Percentiles rank a stretch among this genome's conserved stretches.
phyloP scores from a whole-genome alignment of 208 protist species.

The Crithidia brevicula region DNA sequence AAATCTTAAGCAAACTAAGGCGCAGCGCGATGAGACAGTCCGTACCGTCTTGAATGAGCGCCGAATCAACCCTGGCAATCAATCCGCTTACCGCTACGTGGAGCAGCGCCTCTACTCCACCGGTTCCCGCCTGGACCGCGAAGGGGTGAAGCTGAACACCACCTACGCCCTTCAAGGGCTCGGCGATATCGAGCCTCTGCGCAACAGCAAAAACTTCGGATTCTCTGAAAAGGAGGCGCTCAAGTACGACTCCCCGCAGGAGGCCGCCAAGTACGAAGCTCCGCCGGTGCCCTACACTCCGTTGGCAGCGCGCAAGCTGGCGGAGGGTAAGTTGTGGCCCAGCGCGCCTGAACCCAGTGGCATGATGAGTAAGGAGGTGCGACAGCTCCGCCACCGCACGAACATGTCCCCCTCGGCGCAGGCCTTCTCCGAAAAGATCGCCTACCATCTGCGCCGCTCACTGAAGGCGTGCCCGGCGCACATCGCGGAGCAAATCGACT shows the following conservation, averaged over 20 bases:
- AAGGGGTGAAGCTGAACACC: conserved; percentile 83
- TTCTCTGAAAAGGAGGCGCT: conserved; percentile 77
- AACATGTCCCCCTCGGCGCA: conserved; percentile 91
- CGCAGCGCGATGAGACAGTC: conserved; percentile 82
- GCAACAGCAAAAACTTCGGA: conserved; percentile 85
- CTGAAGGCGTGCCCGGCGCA: conserved; percentile 84
- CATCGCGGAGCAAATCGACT: conserved; percentile 90
- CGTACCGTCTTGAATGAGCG: conserved; percentile 48
- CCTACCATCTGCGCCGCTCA: conserved; percentile 85
- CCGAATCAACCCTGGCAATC: conserved; percentile 52
- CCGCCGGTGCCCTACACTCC: conserved; percentile 83
- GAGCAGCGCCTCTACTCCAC: conserved; percentile 85
- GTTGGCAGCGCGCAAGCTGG: conserved; percentile 84
- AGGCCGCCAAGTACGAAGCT: conserved; percentile 74
- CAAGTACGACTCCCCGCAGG: conserved; percentile 72
- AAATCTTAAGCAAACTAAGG: conserved; percentile 70
- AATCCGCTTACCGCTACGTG: conserved; percentile 73
- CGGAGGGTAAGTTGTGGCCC: conserved; percentile 87
- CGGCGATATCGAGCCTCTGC: conserved; percentile 85
- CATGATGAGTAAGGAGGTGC: conserved; percentile 86
- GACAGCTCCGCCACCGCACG: conserved; percentile 60
- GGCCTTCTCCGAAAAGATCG: conserved; percentile 80
- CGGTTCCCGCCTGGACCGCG: conserved; percentile 77
- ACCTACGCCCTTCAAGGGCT: conserved; percentile 89
- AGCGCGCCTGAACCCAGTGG: conserved; percentile 74